phyloP scores from a whole-genome alignment of 225 moss, liverwort and hornwort genomes.

The Straminergon stramineum region DNA sequence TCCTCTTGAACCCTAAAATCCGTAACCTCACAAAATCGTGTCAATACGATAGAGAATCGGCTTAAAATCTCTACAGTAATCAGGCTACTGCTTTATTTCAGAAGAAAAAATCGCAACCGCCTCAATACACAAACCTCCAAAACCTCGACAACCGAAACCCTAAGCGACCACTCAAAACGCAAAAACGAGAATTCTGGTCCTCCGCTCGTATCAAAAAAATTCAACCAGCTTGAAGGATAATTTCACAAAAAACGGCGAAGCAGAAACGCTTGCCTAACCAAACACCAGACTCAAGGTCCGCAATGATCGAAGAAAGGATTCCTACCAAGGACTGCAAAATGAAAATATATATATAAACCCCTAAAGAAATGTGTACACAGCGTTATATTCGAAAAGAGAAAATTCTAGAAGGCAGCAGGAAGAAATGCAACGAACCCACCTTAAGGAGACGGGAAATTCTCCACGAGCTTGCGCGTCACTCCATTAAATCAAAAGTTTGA shows the following conservation, averaged over 20 bases:
- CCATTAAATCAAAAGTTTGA: background rate
- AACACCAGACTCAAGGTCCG: background rate
- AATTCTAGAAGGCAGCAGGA: background rate
- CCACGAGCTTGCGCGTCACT: slow-evolving; percentile 6
- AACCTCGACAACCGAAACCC: background rate
- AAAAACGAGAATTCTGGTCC: background rate
- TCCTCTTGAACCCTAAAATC: background rate
- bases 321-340: background rate
- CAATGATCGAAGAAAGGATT: background rate
- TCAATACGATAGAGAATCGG: background rate
- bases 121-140: background rate
- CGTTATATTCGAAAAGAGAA: background rate
- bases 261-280: background rate
- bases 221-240: background rate
- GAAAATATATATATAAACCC: background rate
- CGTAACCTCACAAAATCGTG: background rate
- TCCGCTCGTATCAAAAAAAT: background rate
- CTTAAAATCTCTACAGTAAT: background rate
- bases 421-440: background rate
- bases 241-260: background rate
- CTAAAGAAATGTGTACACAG: background rate
- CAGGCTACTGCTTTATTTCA: background rate
- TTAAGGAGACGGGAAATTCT: background rate
- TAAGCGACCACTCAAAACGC: background rate
- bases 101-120: background rate